These are phyloP conservation scores for Kwoniella dendrophila DNA, from an alignment of 768 basidiomycete species.

Conservation along the genomic window DNA sequence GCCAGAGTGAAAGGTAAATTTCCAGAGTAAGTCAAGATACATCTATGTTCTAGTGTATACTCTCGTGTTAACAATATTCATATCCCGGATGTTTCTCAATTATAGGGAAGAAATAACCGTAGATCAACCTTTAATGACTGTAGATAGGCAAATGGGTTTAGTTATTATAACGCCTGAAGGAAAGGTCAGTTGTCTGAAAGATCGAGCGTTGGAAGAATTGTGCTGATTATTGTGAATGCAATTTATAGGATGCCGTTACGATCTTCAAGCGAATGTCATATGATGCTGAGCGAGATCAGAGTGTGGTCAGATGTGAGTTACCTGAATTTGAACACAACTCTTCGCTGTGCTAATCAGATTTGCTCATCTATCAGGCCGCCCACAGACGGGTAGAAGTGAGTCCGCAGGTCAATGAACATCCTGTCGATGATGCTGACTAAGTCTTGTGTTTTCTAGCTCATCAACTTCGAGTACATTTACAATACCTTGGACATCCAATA, in stretches of 20 bases:
- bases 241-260: constrained; percentile 75
- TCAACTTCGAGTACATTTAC: constrained; percentile 94
- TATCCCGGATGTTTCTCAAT: background rate
- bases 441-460: constrained; percentile 65
- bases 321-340: background rate
- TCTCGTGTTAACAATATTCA: background rate
- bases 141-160: constrained; percentile 94
- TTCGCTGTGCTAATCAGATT: background rate
- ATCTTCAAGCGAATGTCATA: constrained; percentile 81
- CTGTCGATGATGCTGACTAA: constrained; percentile 4
- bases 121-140: constrained; percentile 81
- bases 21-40: constrained; percentile 68
- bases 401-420: constrained; percentile 17
- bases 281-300: constrained; percentile 75
- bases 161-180: constrained; percentile 95
- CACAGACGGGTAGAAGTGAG: constrained; percentile 90
- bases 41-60: background rate
- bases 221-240: background rate
- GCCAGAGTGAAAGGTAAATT: constrained; percentile 85
- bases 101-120: constrained; percentile 76
- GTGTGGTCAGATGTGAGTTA: constrained; percentile 76
- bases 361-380: constrained; percentile 64
- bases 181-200: constrained; percentile 63
- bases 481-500: constrained; percentile 89
- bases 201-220: too few relatives aligned